Evolutionary conservation across 495 filamentous ascomycete species (phyloP).

Genomic region (Aspergillus egyptiacus): DNA sequence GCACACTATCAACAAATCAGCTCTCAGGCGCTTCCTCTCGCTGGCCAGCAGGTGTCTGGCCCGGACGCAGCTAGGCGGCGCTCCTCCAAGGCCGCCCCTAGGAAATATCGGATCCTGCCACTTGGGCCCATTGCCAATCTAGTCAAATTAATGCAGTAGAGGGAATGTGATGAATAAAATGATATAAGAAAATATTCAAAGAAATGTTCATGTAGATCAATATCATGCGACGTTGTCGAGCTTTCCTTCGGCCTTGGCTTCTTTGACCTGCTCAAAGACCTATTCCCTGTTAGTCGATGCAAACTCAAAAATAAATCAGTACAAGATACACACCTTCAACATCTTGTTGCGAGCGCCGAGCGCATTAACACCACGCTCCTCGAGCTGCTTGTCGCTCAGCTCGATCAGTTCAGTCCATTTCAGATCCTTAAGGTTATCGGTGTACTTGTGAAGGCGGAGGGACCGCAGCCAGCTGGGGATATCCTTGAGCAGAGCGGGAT

Average conservation of each 20-base stretch:
- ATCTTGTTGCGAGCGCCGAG: slow-evolving; percentile 94
- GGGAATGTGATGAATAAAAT: slow-evolving; percentile 19
- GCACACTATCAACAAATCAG: slow-evolving; percentile 18
- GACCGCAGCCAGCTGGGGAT: slow-evolving; percentile 95
- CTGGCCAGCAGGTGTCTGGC: slow-evolving; percentile 11
- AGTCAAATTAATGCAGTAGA: slow-evolving; percentile 29
- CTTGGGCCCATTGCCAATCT: slow-evolving; percentile 27
- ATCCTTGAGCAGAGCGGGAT: slow-evolving; percentile 83
- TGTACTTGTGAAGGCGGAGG: slow-evolving; percentile 95
- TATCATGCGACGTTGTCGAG: slow-evolving; percentile 36
- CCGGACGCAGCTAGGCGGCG: slow-evolving; percentile 12
- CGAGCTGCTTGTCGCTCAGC: slow-evolving; percentile 87
- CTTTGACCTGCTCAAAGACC: slow-evolving; percentile 93
- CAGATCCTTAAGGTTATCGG: slow-evolving; percentile 93
- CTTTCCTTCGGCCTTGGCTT: slow-evolving; percentile 66
- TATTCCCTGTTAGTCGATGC: slow-evolving; percentile 29
- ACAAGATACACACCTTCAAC: slow-evolving; percentile 70
- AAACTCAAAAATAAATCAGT: not conserved
- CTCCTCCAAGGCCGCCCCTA: slow-evolving; percentile 20
- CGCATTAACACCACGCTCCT: slow-evolving; percentile 91
- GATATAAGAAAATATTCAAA: slow-evolving; percentile 10
- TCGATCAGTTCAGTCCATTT: slow-evolving; percentile 93
- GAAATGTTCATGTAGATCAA: slow-evolving; percentile 6
- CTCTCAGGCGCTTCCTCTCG: slow-evolving; percentile 17
- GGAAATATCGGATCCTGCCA: slow-evolving; percentile 26